Conservation (phyloP, 768 basidiomycete species). For the Chalciporus sphaerocephalus region DNA sequence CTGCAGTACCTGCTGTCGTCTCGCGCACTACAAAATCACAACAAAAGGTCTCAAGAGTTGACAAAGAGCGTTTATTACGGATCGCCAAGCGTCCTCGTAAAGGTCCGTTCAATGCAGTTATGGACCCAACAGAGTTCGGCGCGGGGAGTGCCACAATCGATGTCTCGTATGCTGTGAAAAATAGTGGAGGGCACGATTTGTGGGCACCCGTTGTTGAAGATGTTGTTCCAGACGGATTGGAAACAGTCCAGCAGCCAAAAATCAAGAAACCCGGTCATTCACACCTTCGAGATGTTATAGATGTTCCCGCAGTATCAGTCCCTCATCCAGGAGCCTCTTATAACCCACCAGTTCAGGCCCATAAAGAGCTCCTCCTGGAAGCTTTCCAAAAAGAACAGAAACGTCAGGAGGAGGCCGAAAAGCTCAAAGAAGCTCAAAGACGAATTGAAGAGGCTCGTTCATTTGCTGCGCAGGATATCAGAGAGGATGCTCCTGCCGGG, state of each 20-base stretch:
- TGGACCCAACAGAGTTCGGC: constrained; percentile 65
- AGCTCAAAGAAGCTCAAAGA: constrained; percentile 48
- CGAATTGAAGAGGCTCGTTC: constrained; percentile 50
- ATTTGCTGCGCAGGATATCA: constrained; percentile 29
- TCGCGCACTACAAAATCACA: constrained; percentile 42
- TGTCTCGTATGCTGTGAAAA: constrained; percentile 63
- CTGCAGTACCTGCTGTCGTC: constrained; percentile 79
- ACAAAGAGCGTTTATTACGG: constrained; percentile 70
- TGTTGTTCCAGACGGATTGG: constrained; percentile 40
- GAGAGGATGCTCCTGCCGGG: constrained; percentile 46
- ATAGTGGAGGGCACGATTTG: constrained; percentile 62
- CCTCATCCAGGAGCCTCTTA: constrained; percentile 88
- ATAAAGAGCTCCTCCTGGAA: constrained; percentile 62
- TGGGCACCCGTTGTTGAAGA: constrained; percentile 45
- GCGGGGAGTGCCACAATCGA: constrained; percentile 63
- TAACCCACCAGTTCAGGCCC: constrained; percentile 74
- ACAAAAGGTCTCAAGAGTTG: constrained; percentile 50
- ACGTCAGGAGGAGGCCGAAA: constrained; percentile 49
- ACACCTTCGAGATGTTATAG: constrained; percentile 50
- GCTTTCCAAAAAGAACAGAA: constrained; percentile 67
- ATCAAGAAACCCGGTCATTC: constrained; percentile 53
- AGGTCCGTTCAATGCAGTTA: constrained; percentile 67
- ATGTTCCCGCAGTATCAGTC: constrained; percentile 57
- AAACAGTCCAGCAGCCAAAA: constrained; percentile 34
- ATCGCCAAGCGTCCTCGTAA: constrained; percentile 70